Evolutionary conservation across 345 rosid species (phyloP).

Genomic region (Orychophragmus violaceus): DNA sequence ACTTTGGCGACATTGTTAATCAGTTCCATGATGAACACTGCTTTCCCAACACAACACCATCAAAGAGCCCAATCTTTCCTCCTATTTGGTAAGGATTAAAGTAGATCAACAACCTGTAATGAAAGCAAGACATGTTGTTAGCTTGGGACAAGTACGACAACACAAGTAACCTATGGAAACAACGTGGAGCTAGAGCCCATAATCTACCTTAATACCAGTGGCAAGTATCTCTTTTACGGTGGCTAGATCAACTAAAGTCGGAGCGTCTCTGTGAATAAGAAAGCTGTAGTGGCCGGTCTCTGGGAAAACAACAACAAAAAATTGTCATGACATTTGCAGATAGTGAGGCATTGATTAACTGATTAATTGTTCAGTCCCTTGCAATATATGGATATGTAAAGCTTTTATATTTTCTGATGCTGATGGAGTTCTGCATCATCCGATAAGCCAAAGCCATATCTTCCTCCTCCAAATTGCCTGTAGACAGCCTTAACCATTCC

Average conservation of each 20-base stretch:
- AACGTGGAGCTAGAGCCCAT: too few relatives aligned
- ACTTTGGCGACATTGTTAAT: too few relatives aligned
- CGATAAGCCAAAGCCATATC: constrained; percentile 61
- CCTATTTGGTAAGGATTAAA: constrained; percentile 98
- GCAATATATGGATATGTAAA: constrained; percentile 71
- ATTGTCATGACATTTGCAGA: too few relatives aligned
- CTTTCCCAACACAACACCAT: constrained; percentile 96
- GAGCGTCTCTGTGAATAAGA: too few relatives aligned
- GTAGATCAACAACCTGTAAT: constrained; percentile 77
- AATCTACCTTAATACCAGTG: constrained; percentile 68
- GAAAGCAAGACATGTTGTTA: background rate
- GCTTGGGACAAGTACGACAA: background rate
- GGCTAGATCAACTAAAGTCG: constrained; percentile 91
- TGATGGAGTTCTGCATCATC: constrained; percentile 81
- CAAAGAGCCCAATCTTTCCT: constrained; percentile 97
- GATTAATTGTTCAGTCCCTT: too few relatives aligned
- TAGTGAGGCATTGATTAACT: too few relatives aligned
- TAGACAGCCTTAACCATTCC: constrained; percentile 63
- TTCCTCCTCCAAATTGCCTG: constrained; percentile 91
- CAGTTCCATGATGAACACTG: constrained; percentile 96
- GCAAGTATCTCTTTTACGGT: constrained; percentile 91
- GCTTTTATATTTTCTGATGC: constrained; percentile 94
- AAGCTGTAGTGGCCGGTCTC: constrained; percentile 73
- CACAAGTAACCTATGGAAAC: background rate
- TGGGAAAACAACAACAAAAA: too few relatives aligned